A percentile compares a stretch with the other conserved stretches of the same genome.
These are phyloP conservation scores for Eucalyptus decipiens DNA, from an alignment of 345 rosid species.

Conservation along the genomic window DNA sequence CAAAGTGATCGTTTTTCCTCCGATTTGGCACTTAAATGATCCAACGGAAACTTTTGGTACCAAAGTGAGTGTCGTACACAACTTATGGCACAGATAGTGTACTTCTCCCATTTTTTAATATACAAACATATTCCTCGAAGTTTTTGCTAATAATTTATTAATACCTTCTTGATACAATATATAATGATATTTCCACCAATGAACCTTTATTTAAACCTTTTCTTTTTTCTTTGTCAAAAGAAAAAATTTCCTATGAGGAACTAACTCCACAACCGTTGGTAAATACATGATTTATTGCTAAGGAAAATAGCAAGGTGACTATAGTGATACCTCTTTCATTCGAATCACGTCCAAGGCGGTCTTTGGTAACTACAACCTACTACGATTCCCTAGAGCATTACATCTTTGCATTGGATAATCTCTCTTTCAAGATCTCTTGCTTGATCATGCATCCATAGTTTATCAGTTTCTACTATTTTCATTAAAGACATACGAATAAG, in stretches of 20 bases:
- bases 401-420: rapidly evolving
- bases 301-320: not conserved
- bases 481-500: not conserved
- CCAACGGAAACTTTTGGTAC: too few species aligned
- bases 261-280: not conserved
- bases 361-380: not conserved
- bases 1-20: too few species aligned
- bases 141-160: not conserved
- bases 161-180: not conserved
- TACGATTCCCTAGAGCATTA: not conserved
- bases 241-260: not conserved
- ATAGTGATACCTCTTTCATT: not conserved
- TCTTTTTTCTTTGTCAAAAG: not conserved
- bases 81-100: too few species aligned
- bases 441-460: not conserved
- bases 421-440: not conserved
- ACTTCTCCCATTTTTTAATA: too few species aligned
- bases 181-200: not conserved
- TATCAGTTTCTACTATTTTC: rapidly evolving
- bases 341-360: not conserved
- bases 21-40: too few species aligned
- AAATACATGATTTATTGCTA: not conserved
- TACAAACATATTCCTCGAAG: not conserved
- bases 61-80: too few species aligned
- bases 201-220: not conserved